Evolutionary conservation across 2,329 filamentous ascomycete genomes (phyloP).

Genomic region (Ophiocordyceps camponoti-rufipedis): DNA sequence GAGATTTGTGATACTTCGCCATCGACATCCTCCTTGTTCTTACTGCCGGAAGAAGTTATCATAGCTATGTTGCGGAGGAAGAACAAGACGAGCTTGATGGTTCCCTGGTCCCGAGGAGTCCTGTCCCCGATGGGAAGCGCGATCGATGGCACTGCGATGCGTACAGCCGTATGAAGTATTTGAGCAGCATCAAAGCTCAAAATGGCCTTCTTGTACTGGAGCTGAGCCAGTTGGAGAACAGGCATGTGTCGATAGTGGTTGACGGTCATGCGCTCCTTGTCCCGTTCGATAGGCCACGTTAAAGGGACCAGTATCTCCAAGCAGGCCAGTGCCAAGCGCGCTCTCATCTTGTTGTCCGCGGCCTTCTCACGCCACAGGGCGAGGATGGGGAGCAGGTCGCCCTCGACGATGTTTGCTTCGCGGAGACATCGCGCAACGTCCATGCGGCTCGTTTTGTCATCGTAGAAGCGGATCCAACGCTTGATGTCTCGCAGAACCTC

Average conservation of each 20-base stretch:
- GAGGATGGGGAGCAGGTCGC: slow-evolving; percentile 79
- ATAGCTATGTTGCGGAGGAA: slow-evolving; percentile 78
- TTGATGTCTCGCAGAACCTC: slow-evolving; percentile 86
- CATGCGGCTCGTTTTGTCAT: slow-evolving; percentile 82
- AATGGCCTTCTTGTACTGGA: slow-evolving; percentile 76
- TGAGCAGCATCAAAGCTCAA: slow-evolving; percentile 64
- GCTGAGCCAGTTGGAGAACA: slow-evolving; percentile 72
- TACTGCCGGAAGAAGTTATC: slow-evolving; percentile 55
- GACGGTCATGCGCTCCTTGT: slow-evolving; percentile 64
- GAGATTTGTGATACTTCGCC: slow-evolving; percentile 85
- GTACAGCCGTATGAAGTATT: slow-evolving; percentile 65
- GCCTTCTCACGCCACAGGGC: slow-evolving; percentile 61
- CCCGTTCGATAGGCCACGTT: slow-evolving; percentile 81
- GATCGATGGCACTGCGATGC: slow-evolving; percentile 73
- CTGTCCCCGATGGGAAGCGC: slow-evolving; percentile 60
- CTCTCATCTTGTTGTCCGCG: slow-evolving; percentile 55
- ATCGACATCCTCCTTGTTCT: slow-evolving; percentile 40
- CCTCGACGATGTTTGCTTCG: slow-evolving; percentile 80
- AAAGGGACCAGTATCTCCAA: slow-evolving; percentile 81
- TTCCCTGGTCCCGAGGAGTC: slow-evolving; percentile 65
- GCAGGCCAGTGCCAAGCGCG: slow-evolving; percentile 66
- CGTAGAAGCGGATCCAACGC: slow-evolving; percentile 87
- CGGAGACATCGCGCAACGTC: slow-evolving; percentile 87
- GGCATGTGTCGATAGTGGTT: slow-evolving; percentile 89
- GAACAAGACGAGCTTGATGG: slow-evolving; percentile 80